A percentile compares a stretch with the other conserved stretches of the same genome.
Evolutionary conservation across 2,329 filamentous ascomycete genomes (phyloP).

Genomic region (Gnomoniopsis smithogilvyi): DNA sequence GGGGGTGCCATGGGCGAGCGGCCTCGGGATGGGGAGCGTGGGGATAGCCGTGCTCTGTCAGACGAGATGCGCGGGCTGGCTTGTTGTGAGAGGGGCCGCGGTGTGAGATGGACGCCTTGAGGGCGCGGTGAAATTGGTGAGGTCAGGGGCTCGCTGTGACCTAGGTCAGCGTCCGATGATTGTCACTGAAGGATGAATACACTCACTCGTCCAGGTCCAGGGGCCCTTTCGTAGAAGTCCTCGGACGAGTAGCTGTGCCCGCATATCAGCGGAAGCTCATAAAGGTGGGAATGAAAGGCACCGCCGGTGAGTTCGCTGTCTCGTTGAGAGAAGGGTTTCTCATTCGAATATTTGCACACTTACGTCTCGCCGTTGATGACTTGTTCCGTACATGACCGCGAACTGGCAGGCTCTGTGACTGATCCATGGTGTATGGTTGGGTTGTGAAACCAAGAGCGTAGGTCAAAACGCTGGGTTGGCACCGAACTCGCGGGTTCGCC

Average conservation of each 20-base stretch:
- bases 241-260: constrained; percentile 51
- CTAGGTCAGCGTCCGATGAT: constrained; percentile 10
- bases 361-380: constrained; percentile 34
- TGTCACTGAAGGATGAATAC: constrained; percentile 5
- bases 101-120: constrained; percentile 21
- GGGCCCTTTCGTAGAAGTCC: constrained; percentile 74
- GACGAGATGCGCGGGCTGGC: constrained; percentile 24
- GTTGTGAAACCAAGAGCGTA: neutral
- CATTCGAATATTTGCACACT: constrained; percentile 7
- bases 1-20: constrained; percentile 34
- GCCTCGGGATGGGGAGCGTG: constrained; percentile 30
- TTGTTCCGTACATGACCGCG: constrained; percentile 34
- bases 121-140: constrained; percentile 22
- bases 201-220: constrained; percentile 73
- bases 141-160: constrained; percentile 24
- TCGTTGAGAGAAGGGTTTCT: neutral
- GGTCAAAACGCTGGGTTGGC: neutral
- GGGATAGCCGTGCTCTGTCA: constrained; percentile 21
- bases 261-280: constrained; percentile 11
- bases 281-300: neutral
- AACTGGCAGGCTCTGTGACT: constrained; percentile 10
- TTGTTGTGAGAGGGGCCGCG: constrained; percentile 20
- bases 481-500: neutral
- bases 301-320: neutral
- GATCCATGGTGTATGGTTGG: constrained; percentile 17